Percentiles rank a stretch among this genome's conserved stretches.
phyloP scores from a whole-genome alignment of 2,329 filamentous ascomycete genomes.

The Furcasterigmium furcatum region DNA sequence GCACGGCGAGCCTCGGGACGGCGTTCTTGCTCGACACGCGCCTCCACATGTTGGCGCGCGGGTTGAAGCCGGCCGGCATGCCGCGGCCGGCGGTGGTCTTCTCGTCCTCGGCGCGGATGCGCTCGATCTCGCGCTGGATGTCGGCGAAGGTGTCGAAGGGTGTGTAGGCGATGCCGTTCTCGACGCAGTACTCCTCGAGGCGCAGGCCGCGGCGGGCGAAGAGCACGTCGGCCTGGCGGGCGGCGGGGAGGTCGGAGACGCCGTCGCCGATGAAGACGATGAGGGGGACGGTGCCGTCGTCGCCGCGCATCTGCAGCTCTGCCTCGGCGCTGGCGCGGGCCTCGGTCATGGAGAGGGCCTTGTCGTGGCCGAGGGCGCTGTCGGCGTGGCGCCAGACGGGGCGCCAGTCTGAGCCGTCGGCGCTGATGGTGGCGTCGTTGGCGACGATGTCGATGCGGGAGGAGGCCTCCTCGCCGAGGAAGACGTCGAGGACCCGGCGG shows the following conservation, averaged over 20 bases:
- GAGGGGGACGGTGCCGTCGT: constrained; percentile 60
- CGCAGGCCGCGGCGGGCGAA: constrained; percentile 63
- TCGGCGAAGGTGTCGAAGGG: constrained; percentile 65
- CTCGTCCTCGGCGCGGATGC: constrained; percentile 56
- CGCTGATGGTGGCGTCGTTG: constrained; percentile 59
- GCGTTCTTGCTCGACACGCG: constrained; percentile 56
- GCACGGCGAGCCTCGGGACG: constrained; percentile 30
- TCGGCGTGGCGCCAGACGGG: constrained; percentile 63
- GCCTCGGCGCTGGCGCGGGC: constrained; percentile 45
- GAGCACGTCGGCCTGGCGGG: constrained; percentile 63
- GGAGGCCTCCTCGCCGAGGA: constrained; percentile 58
- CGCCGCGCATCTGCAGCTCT: constrained; percentile 40
- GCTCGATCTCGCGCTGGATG: constrained; percentile 57
- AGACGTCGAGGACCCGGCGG: constrained; percentile 58
- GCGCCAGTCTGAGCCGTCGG: constrained; percentile 59
- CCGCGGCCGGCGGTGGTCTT: constrained; percentile 58
- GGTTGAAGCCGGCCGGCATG: constrained; percentile 60
- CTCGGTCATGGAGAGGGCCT: constrained; percentile 61
- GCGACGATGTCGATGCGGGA: constrained; percentile 64
- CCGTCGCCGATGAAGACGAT: constrained; percentile 71
- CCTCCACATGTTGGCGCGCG: constrained; percentile 66
- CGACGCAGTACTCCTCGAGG: constrained; percentile 63
- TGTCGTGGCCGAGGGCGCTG: constrained; percentile 63
- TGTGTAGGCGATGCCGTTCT: constrained; percentile 57
- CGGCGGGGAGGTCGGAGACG: constrained; percentile 64